These are phyloP conservation scores for Botrytis deweyae DNA, from an alignment of 2,329 filamentous ascomycete species.

Conservation along the genomic window DNA sequence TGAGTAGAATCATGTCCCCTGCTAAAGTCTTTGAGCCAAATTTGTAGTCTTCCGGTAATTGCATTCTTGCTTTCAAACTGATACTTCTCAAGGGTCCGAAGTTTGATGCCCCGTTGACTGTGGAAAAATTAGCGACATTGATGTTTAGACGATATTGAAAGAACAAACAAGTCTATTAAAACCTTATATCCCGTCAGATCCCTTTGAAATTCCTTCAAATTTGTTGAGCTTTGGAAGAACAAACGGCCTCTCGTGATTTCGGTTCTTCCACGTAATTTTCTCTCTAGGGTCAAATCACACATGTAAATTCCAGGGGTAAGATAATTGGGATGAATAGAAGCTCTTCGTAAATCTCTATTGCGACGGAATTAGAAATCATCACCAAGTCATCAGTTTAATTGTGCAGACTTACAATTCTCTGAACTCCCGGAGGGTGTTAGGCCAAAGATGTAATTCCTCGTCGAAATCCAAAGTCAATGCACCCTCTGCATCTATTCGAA, in stretches of 20 bases:
- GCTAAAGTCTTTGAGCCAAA: not conserved
- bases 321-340: conserved; percentile 1
- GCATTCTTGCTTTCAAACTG: not conserved
- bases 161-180: not conserved
- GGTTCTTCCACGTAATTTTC: no score
- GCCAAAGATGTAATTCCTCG: not conserved
- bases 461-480: conserved; percentile 10
- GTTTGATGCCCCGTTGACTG: conserved; percentile 9
- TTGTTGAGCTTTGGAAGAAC: not conserved
- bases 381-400: not conserved
- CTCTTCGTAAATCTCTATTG: conserved; percentile 3
- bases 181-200: conserved; percentile 7
- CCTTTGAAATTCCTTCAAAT: not conserved
- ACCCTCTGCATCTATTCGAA: not conserved
- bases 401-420: not conserved
- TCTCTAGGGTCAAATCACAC: not conserved
- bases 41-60: conserved; percentile 6
- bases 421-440: not conserved
- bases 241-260: not conserved
- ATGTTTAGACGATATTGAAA: no score
- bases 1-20: not conserved
- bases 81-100: not conserved
- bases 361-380: not conserved
- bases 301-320: not conserved
- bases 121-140: not conserved